A percentile compares a stretch with the other conserved stretches of the same genome.
phyloP scores from a whole-genome alignment of 2,329 filamentous ascomycete species.

The Kalaharituber pfeilii region DNA sequence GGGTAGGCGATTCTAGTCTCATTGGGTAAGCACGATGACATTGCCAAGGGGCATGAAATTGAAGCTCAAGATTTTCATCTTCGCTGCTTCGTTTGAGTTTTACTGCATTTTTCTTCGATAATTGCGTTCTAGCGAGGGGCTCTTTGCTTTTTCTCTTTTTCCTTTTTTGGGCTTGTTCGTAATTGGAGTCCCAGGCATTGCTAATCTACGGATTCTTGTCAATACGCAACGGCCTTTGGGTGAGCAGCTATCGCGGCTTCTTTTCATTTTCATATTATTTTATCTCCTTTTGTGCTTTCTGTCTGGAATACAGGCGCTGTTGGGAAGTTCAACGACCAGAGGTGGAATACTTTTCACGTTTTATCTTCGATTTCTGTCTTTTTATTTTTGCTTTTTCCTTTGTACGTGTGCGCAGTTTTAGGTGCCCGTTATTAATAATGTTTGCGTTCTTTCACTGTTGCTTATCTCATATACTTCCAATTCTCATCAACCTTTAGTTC shows the following conservation, averaged over 20 bases:
- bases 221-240: background rate
- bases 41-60: background rate
- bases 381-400: background rate
- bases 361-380: too few relatives aligned
- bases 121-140: background rate
- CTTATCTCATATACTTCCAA: slow-evolving; percentile 5
- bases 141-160: background rate
- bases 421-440: background rate
- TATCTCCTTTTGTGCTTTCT: slow-evolving; percentile 1
- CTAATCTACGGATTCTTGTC: background rate
- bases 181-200: background rate
- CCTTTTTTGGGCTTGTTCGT: background rate
- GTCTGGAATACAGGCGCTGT: background rate
- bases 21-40: background rate
- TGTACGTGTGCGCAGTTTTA: background rate
- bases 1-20: background rate
- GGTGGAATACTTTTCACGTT: too few relatives aligned
- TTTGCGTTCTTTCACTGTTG: background rate
- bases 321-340: background rate
- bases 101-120: background rate
- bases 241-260: background rate
- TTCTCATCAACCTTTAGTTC: background rate
- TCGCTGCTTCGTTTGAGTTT: background rate
- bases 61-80: background rate
- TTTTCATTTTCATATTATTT: background rate